Conservation (phyloP, 345 rosid species). For the Atalantia buxifolia region DNA sequence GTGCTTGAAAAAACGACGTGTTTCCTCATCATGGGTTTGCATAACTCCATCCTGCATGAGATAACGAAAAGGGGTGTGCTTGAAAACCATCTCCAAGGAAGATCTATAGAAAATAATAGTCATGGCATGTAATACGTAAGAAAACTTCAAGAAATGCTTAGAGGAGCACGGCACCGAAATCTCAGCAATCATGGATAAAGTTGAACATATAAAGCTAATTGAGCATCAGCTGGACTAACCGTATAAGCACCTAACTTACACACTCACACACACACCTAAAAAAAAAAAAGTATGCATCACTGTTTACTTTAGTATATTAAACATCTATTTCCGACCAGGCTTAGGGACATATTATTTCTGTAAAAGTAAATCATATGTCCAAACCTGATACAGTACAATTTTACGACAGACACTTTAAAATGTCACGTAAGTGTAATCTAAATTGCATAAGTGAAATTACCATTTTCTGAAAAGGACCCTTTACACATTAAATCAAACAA, state of each 20-base stretch:
- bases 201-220: background rate
- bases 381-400: background rate
- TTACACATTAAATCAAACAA: background rate
- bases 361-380: background rate
- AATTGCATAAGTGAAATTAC: background rate
- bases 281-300: background rate
- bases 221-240: background rate
- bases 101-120: background rate
- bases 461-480: background rate
- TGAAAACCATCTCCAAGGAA: background rate
- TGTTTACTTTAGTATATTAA: background rate
- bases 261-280: no score
- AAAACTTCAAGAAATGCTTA: background rate
- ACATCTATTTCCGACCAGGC: background rate
- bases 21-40: constrained; percentile 98
- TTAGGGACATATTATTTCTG: background rate
- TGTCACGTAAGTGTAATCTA: background rate
- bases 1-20: constrained; percentile 85
- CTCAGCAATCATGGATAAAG: background rate
- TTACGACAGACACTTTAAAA: background rate
- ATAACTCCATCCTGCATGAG: constrained; percentile 81
- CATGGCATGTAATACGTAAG: background rate
- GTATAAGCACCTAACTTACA: background rate
- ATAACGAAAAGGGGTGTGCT: constrained; percentile 5
- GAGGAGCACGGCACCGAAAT: background rate